Conservation (phyloP, 2,329 filamentous ascomycete genomes). For the Cercospora sp. region DNA sequence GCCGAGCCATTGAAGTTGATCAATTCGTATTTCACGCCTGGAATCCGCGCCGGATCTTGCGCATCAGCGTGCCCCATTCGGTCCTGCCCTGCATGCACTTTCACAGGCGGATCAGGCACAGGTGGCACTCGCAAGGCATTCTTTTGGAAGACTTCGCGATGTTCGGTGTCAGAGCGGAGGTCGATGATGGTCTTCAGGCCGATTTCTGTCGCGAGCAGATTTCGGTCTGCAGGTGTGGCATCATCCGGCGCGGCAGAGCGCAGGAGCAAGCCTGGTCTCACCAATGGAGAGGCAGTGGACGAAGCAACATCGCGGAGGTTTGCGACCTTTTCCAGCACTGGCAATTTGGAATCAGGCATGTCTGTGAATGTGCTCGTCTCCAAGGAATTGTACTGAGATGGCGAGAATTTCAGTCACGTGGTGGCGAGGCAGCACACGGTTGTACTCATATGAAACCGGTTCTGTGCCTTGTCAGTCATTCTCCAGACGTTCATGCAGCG, state of each 20-base stretch:
- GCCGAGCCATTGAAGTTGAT: conserved; percentile 73
- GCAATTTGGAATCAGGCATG: not conserved
- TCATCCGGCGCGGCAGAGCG: conserved; percentile 58
- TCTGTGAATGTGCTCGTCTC: not conserved
- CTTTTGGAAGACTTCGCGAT: conserved; percentile 54
- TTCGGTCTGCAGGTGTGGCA: conserved; percentile 66
- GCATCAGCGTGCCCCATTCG: conserved; percentile 27
- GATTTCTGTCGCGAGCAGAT: conserved; percentile 59
- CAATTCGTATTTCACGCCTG: conserved; percentile 62
- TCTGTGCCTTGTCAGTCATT: not conserved
- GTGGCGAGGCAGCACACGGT: not conserved
- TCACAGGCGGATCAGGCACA: conserved; percentile 40
- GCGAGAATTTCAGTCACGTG: not conserved
- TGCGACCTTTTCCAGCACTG: conserved; percentile 59
- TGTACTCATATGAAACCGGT: not conserved
- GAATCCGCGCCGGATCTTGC: conserved; percentile 59
- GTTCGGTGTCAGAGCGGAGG: conserved; percentile 68
- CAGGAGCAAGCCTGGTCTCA: conserved; percentile 30
- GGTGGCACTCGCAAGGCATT: conserved; percentile 51
- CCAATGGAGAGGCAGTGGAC: conserved; percentile 54
- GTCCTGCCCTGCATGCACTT: not conserved
- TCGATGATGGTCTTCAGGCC: conserved; percentile 74
- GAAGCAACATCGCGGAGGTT: conserved; percentile 78
- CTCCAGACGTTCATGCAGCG: not conserved
- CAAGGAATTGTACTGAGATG: not conserved